Evolutionary conservation across 148 eudicot genomes (phyloP), one percentile per base, ranked within the genome.

Genomic region (Polygonum maritimum): DNA sequence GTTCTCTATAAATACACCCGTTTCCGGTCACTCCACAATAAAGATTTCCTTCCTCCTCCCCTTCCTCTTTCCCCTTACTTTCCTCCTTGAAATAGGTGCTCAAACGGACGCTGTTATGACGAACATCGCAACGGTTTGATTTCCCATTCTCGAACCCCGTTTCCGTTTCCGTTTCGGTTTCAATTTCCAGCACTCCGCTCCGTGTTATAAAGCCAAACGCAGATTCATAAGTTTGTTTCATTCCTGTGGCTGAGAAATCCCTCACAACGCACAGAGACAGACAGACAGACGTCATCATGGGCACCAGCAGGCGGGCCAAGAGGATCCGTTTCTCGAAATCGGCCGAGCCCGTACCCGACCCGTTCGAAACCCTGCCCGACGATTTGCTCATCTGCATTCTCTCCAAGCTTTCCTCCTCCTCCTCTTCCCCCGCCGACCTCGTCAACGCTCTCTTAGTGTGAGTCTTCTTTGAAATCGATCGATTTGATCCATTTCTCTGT

Each of bases 341-440:
- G 8, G 15, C 39, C 21, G 40, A 55, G 0, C 9, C 55, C 14
- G n/a, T 14, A 26, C 44, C 74, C 36, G 78, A 76, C 45, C 78
- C 55, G 73, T 78, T 78, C 49, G 80, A 78, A 1, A 44, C 38
- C 36, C 74, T 78, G 4, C 80, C 80, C 4, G 80, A 78, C 45
- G 80, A 78, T 57, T 15, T 78, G 39, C 71, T 78, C 7, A 72
- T 78, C 62, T 38, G 39, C 36, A 73, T 78, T 57, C 80, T 78
- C 54, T 71, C 80, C 16, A 72, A 73, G 71, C 76, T 78, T 10
- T 78, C 39, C 60, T 73, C 69, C 26, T 52, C 80, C 40, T 60
- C 70, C 2, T 39, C 76, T 38, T 78, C 62, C 35, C 80, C 80
- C 58, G 44, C 80, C 19, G 76, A 78, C 13, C 73, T 78, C 70